Evolutionary conservation across 164 flowering plant genomes (phyloP).

Genomic region (Litsea cubeba): DNA sequence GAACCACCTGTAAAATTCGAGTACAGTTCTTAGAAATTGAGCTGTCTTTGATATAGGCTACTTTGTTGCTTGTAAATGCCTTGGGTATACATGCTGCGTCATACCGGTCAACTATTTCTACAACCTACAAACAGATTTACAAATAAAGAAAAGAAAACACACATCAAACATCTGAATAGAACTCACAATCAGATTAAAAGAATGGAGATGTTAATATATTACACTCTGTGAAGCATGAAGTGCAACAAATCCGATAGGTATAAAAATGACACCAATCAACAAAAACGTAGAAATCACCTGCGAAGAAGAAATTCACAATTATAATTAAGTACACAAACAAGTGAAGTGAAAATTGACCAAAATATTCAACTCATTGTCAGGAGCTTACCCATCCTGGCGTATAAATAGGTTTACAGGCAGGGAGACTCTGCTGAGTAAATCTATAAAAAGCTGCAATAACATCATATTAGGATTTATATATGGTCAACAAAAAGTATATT

Average conservation of each 20-base stretch:
- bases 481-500: background rate
- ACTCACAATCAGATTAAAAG: background rate
- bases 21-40: conserved; percentile 61
- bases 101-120: conserved; percentile 71
- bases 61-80: conserved; percentile 39
- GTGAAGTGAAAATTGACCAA: background rate
- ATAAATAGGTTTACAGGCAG: conserved; percentile 80
- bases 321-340: background rate
- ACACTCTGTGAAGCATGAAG: conserved; percentile 62
- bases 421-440: conserved; percentile 78
- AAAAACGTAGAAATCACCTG: conserved; percentile 68
- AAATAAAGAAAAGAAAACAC: background rate
- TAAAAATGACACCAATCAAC: conserved; percentile 48
- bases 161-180: background rate
- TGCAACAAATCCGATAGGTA: conserved; percentile 62
- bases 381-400: conserved; percentile 66
- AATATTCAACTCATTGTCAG: background rate
- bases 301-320: conserved; percentile 9
- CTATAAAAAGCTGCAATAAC: conserved; percentile 47
- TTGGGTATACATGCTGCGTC: conserved; percentile 67
- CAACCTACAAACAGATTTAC: conserved; percentile 39
- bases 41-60: conserved; percentile 53
- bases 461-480: conserved; percentile 6
- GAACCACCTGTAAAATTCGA: conserved; percentile 47
- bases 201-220: conserved; percentile 16